Base-by-base conservation (phyloP, 768 basidiomycete species). In the Lactifluus pinguis region DNA sequence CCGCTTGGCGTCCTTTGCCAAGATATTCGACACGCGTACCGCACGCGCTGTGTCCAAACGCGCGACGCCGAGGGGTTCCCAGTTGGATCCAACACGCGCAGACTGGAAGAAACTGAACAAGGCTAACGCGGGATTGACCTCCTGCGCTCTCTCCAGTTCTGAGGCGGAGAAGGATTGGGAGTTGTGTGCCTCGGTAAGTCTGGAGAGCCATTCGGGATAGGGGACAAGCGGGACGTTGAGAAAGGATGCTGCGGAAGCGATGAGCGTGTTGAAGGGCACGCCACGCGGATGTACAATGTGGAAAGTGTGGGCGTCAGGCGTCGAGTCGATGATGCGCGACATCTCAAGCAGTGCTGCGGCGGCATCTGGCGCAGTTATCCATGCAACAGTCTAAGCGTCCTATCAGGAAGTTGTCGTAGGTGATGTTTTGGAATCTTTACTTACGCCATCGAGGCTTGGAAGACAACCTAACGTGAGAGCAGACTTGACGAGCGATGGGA, bases 281-380 rank as follows among this genome's bases (percentile, higher is more conserved):
- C 67, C 61, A 29, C 62, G 64, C 11, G 70, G 65, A 34, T 71
- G 65, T 4, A 60, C 64, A 51, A 71, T 38, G 41, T 71, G 67
- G 6, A 66, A 41, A 1, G 61, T 64, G 38, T 57, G 58, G 8
- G 49, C 36, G 13, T 41, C 45, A 6, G 69, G 49, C 11, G 53
- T 13, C 6, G 47, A n/a, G 21, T 60, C 52, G 9, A 70, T 34
- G 8, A 70, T 34, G 8, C 66, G 55, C 13, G 66, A 48, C 59
- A 71, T 63, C 55, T 71, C 71, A 45, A 70, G 53, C 42, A 71
- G 59, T 1, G 68, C 65, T 3, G 64, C 38, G 1, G 71, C 71
- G 1, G 68, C 69, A 32, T 65, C 64, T 8, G 68, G 59, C 14
- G 69, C 60, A 3, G 68, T 65, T 13, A 71, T 66, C 70, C 70